A percentile compares a stretch with the other conserved stretches of the same genome.
Evolutionary conservation across 805 yeast species (phyloP).

Genomic region (Scheffersomyces amazonensis): DNA sequence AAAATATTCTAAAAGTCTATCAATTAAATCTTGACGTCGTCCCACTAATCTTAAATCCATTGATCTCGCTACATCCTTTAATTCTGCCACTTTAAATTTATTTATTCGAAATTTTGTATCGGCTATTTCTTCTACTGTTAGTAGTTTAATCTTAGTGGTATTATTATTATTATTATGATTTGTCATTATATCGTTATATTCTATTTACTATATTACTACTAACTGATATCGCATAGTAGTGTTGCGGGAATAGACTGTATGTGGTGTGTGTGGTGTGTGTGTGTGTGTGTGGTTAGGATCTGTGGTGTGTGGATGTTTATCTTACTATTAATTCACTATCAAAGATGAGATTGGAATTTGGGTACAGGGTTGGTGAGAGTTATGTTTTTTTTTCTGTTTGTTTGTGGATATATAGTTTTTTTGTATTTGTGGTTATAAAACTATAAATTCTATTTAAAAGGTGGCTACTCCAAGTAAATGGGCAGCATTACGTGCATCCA

Average conservation of each 20-base stretch:
- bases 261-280: too few relatives aligned
- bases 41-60: slow-evolving; percentile 53
- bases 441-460: slow-evolving; percentile 33
- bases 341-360: too few relatives aligned
- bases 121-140: slow-evolving; percentile 12
- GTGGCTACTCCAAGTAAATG: slow-evolving; percentile 73
- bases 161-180: background rate
- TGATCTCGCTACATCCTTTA: slow-evolving; percentile 52
- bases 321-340: too few relatives aligned
- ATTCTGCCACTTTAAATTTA: slow-evolving; percentile 44
- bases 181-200: too few relatives aligned
- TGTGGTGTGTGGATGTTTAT: too few relatives aligned
- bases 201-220: too few relatives aligned
- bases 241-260: too few relatives aligned
- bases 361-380: too few relatives aligned
- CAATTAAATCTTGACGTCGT: slow-evolving; percentile 57
- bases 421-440: background rate
- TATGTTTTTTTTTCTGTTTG: background rate
- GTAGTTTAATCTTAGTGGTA: background rate
- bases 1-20: slow-evolving; percentile 48
- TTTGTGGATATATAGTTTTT: too few relatives aligned
- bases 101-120: slow-evolving; percentile 11
- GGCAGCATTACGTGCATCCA: slow-evolving; percentile 86
- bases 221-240: too few relatives aligned
- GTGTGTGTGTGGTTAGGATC: too few relatives aligned